phyloP scores from a whole-genome alignment of 2,329 filamentous ascomycete species.

The Epicoccum sorghinum region DNA sequence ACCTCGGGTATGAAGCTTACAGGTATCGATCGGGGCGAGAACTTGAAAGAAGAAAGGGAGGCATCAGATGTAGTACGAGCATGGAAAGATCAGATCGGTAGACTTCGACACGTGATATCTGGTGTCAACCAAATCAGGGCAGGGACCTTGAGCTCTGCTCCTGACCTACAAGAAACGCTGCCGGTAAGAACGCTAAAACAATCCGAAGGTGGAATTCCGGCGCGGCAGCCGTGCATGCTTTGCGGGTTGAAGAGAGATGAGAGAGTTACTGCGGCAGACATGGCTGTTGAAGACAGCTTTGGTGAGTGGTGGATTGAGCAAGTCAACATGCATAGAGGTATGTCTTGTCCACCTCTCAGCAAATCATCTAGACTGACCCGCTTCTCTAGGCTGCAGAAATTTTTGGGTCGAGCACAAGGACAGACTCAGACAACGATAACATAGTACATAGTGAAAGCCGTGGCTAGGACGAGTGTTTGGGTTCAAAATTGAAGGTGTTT shows the following conservation, averaged over 20 bases:
- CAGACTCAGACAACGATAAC: slow-evolving; percentile 70
- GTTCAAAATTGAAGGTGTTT: too few relatives aligned
- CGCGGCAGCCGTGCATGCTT: slow-evolving; percentile 77
- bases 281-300: slow-evolving; percentile 84
- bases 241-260: slow-evolving; percentile 91
- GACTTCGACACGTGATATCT: slow-evolving; percentile 74
- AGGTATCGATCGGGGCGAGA: slow-evolving; percentile 81
- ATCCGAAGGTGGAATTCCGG: slow-evolving; percentile 71
- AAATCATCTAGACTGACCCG: not conserved
- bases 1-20: slow-evolving; percentile 88
- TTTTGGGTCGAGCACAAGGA: slow-evolving; percentile 84
- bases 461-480: not conserved
- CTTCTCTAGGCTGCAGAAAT: slow-evolving; percentile 68
- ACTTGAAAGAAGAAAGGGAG: slow-evolving; percentile 83
- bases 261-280: slow-evolving; percentile 75
- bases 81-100: slow-evolving; percentile 78
- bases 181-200: slow-evolving; percentile 67
- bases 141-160: slow-evolving; percentile 59
- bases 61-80: slow-evolving; percentile 74
- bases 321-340: slow-evolving; percentile 68
- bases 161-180: slow-evolving; percentile 74
- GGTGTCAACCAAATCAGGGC: slow-evolving; percentile 61
- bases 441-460: not conserved
- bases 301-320: slow-evolving; percentile 94
- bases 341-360: not conserved